phyloP scores from a whole-genome alignment of 306 rosid species.

The Malus orientalis region DNA sequence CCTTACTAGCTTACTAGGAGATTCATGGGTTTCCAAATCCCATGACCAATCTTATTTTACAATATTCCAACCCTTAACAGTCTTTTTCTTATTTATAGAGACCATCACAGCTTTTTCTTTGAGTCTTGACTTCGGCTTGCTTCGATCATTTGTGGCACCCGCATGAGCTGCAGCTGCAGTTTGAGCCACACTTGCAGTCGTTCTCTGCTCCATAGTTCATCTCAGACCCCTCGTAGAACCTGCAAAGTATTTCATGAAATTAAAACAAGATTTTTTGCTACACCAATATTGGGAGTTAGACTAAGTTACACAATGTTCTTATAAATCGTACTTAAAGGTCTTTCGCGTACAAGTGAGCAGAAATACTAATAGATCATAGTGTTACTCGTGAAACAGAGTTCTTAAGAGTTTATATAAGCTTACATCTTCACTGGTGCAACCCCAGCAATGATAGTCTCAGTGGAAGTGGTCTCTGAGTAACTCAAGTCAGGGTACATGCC shows the following conservation, averaged over 20 bases:
- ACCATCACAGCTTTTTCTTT: background rate
- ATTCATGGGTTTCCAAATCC: background rate
- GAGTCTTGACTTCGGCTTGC: background rate
- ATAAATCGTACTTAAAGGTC: too few species aligned
- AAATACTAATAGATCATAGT: too few species aligned
- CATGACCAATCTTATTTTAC: background rate
- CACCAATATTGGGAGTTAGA: too few species aligned
- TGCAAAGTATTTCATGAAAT: background rate
- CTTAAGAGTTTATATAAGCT: background rate
- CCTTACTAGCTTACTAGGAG: background rate
- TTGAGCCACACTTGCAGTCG: constrained; percentile 20
- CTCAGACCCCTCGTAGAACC: constrained; percentile 8
- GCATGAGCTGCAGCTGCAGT: constrained; percentile 21
- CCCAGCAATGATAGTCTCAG: constrained; percentile 21
- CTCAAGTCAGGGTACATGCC: constrained; percentile 17
- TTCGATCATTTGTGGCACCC: constrained; percentile 10
- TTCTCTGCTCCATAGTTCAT: constrained; percentile 21
- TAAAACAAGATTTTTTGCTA: too few species aligned
- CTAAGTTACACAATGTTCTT: too few species aligned
- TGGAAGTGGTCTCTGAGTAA: constrained; percentile 16
- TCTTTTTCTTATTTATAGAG: background rate
- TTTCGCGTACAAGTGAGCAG: too few species aligned
- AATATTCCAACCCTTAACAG: background rate
- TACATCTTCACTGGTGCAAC: constrained; percentile 28
- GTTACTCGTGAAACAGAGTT: too few species aligned